Percentiles rank a stretch among this genome's conserved stretches.
phyloP scores from a whole-genome alignment of 2,329 filamentous ascomycete genomes.

The Xylaria multiplex region DNA sequence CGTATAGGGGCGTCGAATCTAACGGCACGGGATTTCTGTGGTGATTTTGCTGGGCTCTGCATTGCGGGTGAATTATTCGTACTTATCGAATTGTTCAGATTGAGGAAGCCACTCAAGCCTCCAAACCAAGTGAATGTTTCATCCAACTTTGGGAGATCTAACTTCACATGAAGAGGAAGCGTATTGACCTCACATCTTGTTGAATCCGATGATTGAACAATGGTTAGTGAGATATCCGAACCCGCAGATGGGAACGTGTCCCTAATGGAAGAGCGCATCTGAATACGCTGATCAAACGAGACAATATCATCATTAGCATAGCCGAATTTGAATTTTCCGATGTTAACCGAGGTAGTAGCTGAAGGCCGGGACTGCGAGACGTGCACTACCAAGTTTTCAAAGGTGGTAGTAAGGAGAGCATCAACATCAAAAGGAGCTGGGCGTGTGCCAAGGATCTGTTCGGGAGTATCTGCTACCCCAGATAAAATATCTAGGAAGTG shows the following conservation, averaged over 20 bases:
- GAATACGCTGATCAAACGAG: constrained; percentile 67
- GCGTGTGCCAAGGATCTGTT: constrained; percentile 56
- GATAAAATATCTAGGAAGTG: constrained; percentile 65
- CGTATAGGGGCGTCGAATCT: constrained; percentile 66
- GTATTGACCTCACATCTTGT: constrained; percentile 74
- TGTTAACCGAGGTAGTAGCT: constrained; percentile 54
- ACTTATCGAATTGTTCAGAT: constrained; percentile 84
- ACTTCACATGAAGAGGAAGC: constrained; percentile 76
- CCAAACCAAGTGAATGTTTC: constrained; percentile 90
- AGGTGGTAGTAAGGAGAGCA: constrained; percentile 61
- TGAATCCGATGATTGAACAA: constrained; percentile 57
- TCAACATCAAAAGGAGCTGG: constrained; percentile 58
- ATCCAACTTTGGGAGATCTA: constrained; percentile 84
- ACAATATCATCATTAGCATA: constrained; percentile 71
- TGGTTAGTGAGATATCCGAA: constrained; percentile 66
- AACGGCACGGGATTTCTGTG: constrained; percentile 64
- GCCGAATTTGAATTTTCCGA: constrained; percentile 70
- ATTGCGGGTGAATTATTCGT: constrained; percentile 70
- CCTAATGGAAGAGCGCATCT: constrained; percentile 68
- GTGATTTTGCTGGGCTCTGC: constrained; percentile 50
- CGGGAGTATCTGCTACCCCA: constrained; percentile 62
- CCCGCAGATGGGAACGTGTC: constrained; percentile 68
- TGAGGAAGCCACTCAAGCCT: constrained; percentile 89
- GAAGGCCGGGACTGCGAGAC: constrained; percentile 45
- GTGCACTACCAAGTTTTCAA: constrained; percentile 57